phyloP scores from a whole-genome alignment of 495 filamentous ascomycete genomes.

The Immersiella caudata region DNA sequence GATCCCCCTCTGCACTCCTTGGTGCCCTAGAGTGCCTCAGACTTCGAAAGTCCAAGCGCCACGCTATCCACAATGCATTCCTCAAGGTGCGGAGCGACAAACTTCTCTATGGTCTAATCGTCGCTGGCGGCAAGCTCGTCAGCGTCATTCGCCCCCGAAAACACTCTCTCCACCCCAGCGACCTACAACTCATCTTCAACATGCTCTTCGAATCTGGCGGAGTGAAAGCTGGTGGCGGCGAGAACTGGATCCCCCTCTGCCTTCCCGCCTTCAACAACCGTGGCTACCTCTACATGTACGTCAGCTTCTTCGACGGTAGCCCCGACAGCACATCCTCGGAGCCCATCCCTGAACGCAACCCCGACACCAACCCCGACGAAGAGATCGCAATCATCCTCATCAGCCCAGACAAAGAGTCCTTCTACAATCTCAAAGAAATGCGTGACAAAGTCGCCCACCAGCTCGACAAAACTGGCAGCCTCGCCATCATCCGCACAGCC shows the following conservation, averaged over 20 bases:
- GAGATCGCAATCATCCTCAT: conserved; percentile 92
- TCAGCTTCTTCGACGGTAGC: conserved; percentile 73
- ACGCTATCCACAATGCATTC: conserved; percentile 82
- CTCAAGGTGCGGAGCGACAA: conserved; percentile 72
- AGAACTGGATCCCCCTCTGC: conserved; percentile 97
- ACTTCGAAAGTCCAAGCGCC: conserved; percentile 83
- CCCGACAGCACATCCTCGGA: conserved; percentile 40
- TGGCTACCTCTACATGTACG: conserved; percentile 99
- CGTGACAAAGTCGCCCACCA: conserved; percentile 74
- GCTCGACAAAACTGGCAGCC: conserved; percentile 73
- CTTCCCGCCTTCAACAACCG: conserved; percentile 96
- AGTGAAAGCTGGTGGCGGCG: conserved; percentile 82
- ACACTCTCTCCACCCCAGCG: conserved; percentile 93
- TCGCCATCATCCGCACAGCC: conserved; percentile 73
- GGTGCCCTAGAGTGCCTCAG: conserved; percentile 89
- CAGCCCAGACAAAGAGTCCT: conserved; percentile 87
- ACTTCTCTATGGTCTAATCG: conserved; percentile 90
- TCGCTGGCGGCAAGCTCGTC: conserved; percentile 91
- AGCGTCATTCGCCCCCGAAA: conserved; percentile 92
- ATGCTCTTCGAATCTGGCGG: conserved; percentile 97
- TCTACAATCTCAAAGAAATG: conserved; percentile 87
- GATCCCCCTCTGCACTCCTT: conserved; percentile 84
- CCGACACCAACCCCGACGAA: conserved; percentile 50
- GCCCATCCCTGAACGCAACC: conserved; percentile 24
- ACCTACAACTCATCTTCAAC: conserved; percentile 95